Percentiles rank a stretch among this genome's conserved stretches.
Evolutionary conservation across 352 stramenopile genomes (phyloP).

Genomic region (Globisporangium ultimum): DNA sequence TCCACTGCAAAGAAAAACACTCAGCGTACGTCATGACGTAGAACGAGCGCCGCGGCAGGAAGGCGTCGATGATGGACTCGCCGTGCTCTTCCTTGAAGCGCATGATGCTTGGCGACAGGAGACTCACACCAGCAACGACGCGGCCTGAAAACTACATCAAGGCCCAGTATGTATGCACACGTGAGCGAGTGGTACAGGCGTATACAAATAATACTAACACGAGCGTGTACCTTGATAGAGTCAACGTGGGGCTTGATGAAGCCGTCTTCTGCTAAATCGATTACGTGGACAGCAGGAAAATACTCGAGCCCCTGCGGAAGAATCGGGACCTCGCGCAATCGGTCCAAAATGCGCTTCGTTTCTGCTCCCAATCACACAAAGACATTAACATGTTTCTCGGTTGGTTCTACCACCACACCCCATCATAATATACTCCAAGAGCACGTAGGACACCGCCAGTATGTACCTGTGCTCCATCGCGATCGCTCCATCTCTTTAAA

Average conservation of each 20-base stretch:
- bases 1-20: neutral
- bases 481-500: constrained; percentile 88
- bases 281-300: constrained; percentile 77
- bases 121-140: constrained; percentile 70
- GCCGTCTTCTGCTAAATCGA: constrained; percentile 74
- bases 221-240: constrained; percentile 58
- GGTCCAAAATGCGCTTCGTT: constrained; percentile 58
- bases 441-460: neutral
- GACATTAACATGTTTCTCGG: neutral
- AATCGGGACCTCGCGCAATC: constrained; percentile 52
- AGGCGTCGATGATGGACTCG: constrained; percentile 61
- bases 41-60: constrained; percentile 70
- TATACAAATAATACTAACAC: neutral
- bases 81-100: constrained; percentile 80
- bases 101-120: constrained; percentile 83
- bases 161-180: neutral
- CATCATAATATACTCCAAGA: neutral
- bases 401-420: too few species aligned
- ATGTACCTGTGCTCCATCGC: constrained; percentile 57
- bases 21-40: constrained; percentile 83
- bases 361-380: constrained; percentile 22
- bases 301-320: constrained; percentile 63
- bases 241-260: constrained; percentile 88
- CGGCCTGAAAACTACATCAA: constrained; percentile 64
- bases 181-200: neutral